Base-by-base conservation (phyloP, 371 early-diverging fungal genomes). In the Mortierella sp. region DNA sequence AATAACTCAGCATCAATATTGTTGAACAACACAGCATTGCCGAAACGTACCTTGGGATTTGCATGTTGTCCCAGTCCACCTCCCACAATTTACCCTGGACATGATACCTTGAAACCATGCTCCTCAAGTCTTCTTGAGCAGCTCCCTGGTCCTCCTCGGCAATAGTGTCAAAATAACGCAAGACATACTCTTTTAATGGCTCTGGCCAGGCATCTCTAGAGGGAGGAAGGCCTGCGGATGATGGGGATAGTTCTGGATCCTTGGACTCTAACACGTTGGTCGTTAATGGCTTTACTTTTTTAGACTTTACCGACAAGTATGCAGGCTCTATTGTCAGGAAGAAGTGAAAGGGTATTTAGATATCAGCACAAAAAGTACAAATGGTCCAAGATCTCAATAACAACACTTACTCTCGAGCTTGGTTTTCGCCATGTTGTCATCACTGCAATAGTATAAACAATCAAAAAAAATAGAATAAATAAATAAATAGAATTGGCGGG, bases 51-150 rank as follows among this genome's bases (percentile, higher is more conserved):
- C 83, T 84, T 61, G 93, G 93, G 19, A 93, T 72, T n/a, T 85
- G 84, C 89, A 91, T 88, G 26, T 68, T 74, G 3, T 86, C 87
- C 94, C 94, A 94, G 64, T 92, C 90, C 0, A 89, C 87, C 0
- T 87, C 86, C 70, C 86, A 72, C 13, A 94, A 61, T 19, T 84
- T 84, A 22, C 87, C 86, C 35, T 85, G 83, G 29, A 61, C 71
- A 73, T 86, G 89, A 43, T 85, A 83, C 42, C 86, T 85, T 9
- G 81, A 75, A 35, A 94, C 92, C 47, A 94, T 47, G 17, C 81
- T 76, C 64, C 86, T 87, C 35, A 94, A 66, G 51, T 91, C 85
- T 28, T 61, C 49, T 60, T 91, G 88, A 9, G 87, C 92, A 29
- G 70, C 75, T 64, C 88, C 88, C 15, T 88, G 79, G 34, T 85